Evolutionary conservation across 2,329 filamentous ascomycete species (phyloP).

Genomic region (Penicillium sp.): DNA sequence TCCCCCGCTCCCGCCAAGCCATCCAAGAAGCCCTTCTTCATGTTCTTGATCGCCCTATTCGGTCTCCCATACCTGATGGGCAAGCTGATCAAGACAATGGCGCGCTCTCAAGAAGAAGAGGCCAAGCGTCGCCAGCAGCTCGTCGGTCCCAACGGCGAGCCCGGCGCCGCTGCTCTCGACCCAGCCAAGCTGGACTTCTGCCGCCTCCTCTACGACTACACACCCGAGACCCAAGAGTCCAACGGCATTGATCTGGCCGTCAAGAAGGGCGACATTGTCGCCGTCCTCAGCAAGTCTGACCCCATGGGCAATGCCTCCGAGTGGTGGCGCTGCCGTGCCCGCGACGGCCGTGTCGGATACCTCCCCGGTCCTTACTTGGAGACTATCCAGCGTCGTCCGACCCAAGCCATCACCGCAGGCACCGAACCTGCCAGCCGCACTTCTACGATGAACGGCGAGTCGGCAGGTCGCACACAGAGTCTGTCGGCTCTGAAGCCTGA

Average conservation of each 20-base stretch:
- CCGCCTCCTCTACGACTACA: conserved; percentile 90
- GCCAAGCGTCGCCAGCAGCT: conserved; percentile 52
- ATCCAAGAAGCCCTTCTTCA: conserved; percentile 91
- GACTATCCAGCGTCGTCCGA: conserved; percentile 61
- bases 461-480: conserved; percentile 33
- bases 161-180: conserved; percentile 62
- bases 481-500: conserved; percentile 25
- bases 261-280: conserved; percentile 93
- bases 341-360: conserved; percentile 89
- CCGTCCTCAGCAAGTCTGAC: conserved; percentile 88
- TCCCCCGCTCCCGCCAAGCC: conserved; percentile 68
- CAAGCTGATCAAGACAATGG: conserved; percentile 86
- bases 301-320: conserved; percentile 89
- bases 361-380: conserved; percentile 89
- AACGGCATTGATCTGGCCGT: conserved; percentile 84
- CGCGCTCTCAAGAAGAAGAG: conserved; percentile 82
- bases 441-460: conserved; percentile 53
- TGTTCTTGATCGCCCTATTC: conserved; percentile 93
- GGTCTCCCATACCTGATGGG: conserved; percentile 96
- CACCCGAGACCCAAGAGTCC: conserved; percentile 66
- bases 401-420: conserved; percentile 44
- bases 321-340: conserved; percentile 94
- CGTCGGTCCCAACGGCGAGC: conserved; percentile 52
- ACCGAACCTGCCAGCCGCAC: conserved; percentile 50
- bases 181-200: conserved; percentile 95